Base-by-base conservation (phyloP, 2,329 filamentous ascomycete species). In the Apiospora rasikravindrae region DNA sequence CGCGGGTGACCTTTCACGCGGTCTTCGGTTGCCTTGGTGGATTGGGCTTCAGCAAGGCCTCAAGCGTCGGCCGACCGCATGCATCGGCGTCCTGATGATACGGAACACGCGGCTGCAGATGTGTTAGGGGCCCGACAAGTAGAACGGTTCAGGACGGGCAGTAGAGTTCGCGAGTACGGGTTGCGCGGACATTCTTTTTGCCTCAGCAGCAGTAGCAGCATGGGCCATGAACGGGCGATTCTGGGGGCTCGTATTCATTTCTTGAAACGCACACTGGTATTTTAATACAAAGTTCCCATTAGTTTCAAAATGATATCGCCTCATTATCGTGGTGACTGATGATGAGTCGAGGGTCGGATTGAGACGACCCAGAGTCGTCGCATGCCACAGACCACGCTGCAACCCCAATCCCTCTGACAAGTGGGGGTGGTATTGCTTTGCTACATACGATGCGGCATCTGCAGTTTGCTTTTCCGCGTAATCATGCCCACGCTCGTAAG, bases 301-400 rank as follows among this genome's bases (percentile, higher is more conserved):
- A 33, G 26, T 57, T 57, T 57, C 51, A 57, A 33, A 33, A 19
- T 33, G 29, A 61, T 33, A 37, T 61, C 7, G 53, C 53, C 33
- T 61, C 53, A 61, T 61, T 37, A 61, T 37, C 33, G 19, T 64
- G 57, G 33, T 40, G 33, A 61, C 5, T 61, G 53, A 61, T 22
- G 22, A 37, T 61, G 29, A 61, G 53, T 57, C 53, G 53, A 57
- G 57, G n/a, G 33, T 64, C 33, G 57, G 14, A 47, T 47, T 47
- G 44, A 47, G 49, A 26, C 49, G 49, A 53, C 49, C 24, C 49
- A 53, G 57, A 37, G 33, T 64, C 33, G 57, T 64, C 57, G 22
- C 57, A 64, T 40, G 57, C 11, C 57, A 64, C 57, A 64, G 57
- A 24, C 57, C 57, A 64, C 33, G 24, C 49, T 53, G 49, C 49